These are phyloP conservation scores for Dacryopinax primogenitus DNA, from an alignment of 768 basidiomycete species.

Conservation along the genomic window DNA sequence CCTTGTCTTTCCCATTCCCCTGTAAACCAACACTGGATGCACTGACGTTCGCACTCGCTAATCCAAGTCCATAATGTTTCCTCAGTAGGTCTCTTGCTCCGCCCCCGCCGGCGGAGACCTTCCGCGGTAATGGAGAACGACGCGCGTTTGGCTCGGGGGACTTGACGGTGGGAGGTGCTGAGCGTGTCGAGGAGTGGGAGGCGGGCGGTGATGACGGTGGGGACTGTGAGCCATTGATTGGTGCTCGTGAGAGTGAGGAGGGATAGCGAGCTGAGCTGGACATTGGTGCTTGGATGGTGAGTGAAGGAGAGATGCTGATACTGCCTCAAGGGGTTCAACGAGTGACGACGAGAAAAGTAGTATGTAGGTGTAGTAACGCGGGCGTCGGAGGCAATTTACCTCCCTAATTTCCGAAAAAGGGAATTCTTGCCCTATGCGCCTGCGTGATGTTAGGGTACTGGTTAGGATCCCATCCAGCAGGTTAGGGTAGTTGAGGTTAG, in stretches of 20 bases:
- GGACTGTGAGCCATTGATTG: background rate
- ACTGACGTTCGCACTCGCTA: background rate
- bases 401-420: too few relatives aligned
- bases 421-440: too few relatives aligned
- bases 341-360: too few relatives aligned
- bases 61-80: constrained; percentile 74
- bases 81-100: constrained; percentile 63
- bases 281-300: background rate
- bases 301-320: background rate
- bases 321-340: too few relatives aligned
- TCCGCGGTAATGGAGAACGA: constrained; percentile 19
- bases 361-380: too few relatives aligned
- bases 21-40: constrained; percentile 45
- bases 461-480: too few relatives aligned
- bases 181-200: background rate
- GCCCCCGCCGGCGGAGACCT: constrained; percentile 24
- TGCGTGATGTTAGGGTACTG: too few relatives aligned
- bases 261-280: background rate
- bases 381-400: too few relatives aligned
- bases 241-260: background rate
- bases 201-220: background rate
- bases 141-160: constrained; percentile 16
- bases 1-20: constrained; percentile 42
- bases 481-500: too few relatives aligned
- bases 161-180: constrained; percentile 20